Evolutionary conservation across 495 filamentous ascomycete genomes (phyloP).

Genomic region (Neurospora tetrasperma): DNA sequence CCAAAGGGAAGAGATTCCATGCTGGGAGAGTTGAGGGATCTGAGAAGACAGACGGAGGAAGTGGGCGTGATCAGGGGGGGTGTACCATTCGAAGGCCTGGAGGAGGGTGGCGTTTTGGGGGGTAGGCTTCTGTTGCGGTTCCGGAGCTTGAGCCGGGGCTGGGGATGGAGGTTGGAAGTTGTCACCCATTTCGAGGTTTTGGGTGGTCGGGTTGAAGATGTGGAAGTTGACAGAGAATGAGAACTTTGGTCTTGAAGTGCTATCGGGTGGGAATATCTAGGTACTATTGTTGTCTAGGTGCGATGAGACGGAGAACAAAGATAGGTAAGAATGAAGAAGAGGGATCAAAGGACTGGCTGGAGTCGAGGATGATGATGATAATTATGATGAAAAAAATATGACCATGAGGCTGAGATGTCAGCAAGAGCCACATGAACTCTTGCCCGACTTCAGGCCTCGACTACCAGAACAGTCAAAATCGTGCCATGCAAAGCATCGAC

Average conservation of each 20-base stretch:
- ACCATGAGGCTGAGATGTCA: not conserved
- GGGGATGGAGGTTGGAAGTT: not conserved
- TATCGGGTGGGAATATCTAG: not conserved
- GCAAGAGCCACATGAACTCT: not conserved
- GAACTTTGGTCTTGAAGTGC: not conserved
- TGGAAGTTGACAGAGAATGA: not conserved
- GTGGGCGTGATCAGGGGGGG: slow-evolving; percentile 52
- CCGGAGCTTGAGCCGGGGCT: not conserved
- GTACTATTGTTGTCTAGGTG: not conserved
- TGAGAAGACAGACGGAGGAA: slow-evolving; percentile 49
- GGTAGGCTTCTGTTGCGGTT: slow-evolving; percentile 9
- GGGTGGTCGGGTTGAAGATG: not conserved
- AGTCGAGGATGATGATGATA: too few species aligned
- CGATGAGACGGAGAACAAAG: too few species aligned
- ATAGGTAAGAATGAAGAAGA: not conserved
- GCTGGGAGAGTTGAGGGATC: slow-evolving; percentile 44
- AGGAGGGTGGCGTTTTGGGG: slow-evolving; percentile 51
- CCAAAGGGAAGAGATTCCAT: slow-evolving; percentile 60
- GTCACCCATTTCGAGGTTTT: not conserved
- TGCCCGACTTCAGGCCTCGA: not conserved
- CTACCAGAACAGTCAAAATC: not conserved
- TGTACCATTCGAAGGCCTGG: slow-evolving; percentile 70
- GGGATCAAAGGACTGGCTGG: too few species aligned
- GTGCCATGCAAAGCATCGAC: not conserved
- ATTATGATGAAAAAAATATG: not conserved